Evolutionary conservation across 2,329 filamentous ascomycete genomes (phyloP), one percentile per base, ranked within the genome.

Genomic region (Gaeumannomyces sp.): DNA sequence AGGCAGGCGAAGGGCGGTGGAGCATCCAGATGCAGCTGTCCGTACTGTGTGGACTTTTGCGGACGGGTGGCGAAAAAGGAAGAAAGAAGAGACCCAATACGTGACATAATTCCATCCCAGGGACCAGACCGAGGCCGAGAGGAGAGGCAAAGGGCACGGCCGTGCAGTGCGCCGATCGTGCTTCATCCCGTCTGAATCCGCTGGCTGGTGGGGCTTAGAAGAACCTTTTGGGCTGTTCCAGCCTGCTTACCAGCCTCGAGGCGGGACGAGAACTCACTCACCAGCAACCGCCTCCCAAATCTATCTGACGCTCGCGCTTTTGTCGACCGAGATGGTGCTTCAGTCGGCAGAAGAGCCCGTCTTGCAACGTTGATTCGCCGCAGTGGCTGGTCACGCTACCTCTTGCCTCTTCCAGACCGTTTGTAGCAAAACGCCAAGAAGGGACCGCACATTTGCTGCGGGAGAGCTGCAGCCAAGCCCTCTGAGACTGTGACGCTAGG

Each of bases 361-460:
- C 29, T n/a, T n/a, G n/a, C n/a, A n/a, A n/a, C n/a, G n/a, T n/a
- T 50, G 16, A 50, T 50, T 50, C 38, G 38, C 11, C 6, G 35
- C n/a, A 27, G 50, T 45, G 56, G 31, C 25, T 58, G 50, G 61
- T 63, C 62, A 63, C 62, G 62, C 50, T 59, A 59, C 27, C 62
- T 38, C 62, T 59, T 63, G 33, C 62, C 56, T 13, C 3, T 63
- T 50, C 38, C 38, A 22, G 38, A 50, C 38, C 19, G 38, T 22
- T 50, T 50, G 16, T 6, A 8, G 16, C 38, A 35, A 50, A 22
- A 5, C 5, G 38, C 38, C 38, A 50, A 50, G 38, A 50, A 50
- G 19, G 38, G 38, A 50, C 38, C 16, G 38, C 38, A 50, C 38
- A 19, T 16, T 22, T 22, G 19, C 16, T 7, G 38, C 38, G 38